These are phyloP conservation scores for Monilinia laxa DNA, from an alignment of 2,329 filamentous ascomycete genomes.

Conservation along the genomic window DNA sequence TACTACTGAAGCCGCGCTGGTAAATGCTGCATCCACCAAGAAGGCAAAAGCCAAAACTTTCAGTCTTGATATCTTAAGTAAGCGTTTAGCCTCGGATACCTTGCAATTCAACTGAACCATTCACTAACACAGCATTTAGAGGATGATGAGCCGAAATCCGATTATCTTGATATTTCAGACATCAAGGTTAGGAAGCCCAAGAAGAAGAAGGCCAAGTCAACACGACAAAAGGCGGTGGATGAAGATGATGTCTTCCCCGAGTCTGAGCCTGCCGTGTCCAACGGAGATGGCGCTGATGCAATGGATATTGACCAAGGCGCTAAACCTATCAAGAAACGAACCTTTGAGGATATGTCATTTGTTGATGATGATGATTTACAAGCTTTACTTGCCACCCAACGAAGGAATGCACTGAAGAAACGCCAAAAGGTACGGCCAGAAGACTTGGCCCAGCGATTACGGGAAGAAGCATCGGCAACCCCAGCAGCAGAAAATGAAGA, in stretches of 20 bases:
- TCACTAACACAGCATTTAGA: constrained; percentile 43
- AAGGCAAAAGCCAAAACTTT: constrained; percentile 67
- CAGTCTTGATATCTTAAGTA: constrained; percentile 70
- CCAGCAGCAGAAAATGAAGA: constrained; percentile 60
- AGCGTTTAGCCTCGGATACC: constrained; percentile 31
- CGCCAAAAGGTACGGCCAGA: constrained; percentile 83
- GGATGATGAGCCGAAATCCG: constrained; percentile 69
- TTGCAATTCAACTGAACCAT: constrained; percentile 25
- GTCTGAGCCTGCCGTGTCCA: constrained; percentile 40
- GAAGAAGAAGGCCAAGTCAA: constrained; percentile 81
- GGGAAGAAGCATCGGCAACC: constrained; percentile 55
- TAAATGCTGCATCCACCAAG: constrained; percentile 50
- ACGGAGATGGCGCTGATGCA: constrained; percentile 45
- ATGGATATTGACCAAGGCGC: constrained; percentile 77
- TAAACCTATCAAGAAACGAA: constrained; percentile 57
- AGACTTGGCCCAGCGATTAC: constrained; percentile 79
- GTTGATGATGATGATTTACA: constrained; percentile 93
- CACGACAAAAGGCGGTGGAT: constrained; percentile 65
- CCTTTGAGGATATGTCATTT: constrained; percentile 65
- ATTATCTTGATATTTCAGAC: constrained; percentile 83
- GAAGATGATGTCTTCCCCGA: constrained; percentile 58
- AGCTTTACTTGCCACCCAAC: constrained; percentile 77
- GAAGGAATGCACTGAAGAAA: constrained; percentile 83
- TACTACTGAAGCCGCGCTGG: constrained; percentile 58
- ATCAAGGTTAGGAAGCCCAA: constrained; percentile 95